These are phyloP conservation scores for Polyplosphaeria fusca DNA, from an alignment of 495 filamentous ascomycete species.

Conservation along the genomic window DNA sequence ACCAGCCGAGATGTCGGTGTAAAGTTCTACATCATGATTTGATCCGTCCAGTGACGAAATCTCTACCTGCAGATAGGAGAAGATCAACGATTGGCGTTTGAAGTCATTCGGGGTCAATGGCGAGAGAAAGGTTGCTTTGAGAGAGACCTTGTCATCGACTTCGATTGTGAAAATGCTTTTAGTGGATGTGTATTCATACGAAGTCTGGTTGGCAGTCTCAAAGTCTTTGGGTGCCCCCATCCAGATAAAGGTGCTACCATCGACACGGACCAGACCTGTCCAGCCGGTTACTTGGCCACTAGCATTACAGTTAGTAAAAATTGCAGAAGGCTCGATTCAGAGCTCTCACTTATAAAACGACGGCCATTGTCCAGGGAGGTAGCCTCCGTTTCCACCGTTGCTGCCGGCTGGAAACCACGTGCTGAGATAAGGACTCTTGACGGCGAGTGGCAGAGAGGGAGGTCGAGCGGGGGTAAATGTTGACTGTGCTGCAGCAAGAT, in stretches of 20 bases:
- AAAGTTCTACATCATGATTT: constrained; percentile 55
- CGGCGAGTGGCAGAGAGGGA: constrained; percentile 55
- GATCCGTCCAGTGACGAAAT: constrained; percentile 53
- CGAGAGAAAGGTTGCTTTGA: constrained; percentile 59
- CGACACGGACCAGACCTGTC: constrained; percentile 57
- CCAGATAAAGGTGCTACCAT: constrained; percentile 55
- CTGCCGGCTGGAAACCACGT: constrained; percentile 54
- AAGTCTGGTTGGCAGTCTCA: constrained; percentile 49
- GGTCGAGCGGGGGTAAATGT: constrained; percentile 55
- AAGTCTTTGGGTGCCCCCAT: constrained; percentile 49
- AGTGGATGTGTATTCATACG: constrained; percentile 58
- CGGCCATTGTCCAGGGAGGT: constrained; percentile 58
- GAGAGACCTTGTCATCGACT: constrained; percentile 46
- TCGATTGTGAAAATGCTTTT: constrained; percentile 56
- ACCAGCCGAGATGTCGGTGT: constrained; percentile 61
- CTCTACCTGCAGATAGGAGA: constrained; percentile 56
- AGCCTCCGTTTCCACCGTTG: constrained; percentile 56
- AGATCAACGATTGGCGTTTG: constrained; percentile 53
- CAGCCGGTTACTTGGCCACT: constrained; percentile 52
- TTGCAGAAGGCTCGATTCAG: not conserved
- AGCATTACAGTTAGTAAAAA: too few relatives aligned
- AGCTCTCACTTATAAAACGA: constrained; percentile 52
- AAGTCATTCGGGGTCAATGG: constrained; percentile 56
- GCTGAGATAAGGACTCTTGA: constrained; percentile 57
- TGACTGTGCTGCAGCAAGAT: constrained; percentile 34